These are phyloP conservation scores for Leucaena leucocephala DNA, from an alignment of 306 rosid species.

Conservation along the genomic window DNA sequence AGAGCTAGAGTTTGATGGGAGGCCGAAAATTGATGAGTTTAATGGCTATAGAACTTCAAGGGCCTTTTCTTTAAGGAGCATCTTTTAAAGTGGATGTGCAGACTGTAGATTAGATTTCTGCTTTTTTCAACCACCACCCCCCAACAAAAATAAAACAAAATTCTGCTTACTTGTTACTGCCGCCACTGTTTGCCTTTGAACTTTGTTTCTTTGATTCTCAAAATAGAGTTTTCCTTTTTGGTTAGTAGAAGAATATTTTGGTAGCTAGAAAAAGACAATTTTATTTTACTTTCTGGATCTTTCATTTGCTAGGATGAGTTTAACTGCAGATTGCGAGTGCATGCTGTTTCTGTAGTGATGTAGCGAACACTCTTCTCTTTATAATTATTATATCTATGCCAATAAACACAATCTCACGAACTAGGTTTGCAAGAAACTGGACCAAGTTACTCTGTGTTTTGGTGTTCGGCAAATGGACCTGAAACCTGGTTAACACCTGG, in stretches of 20 bases:
- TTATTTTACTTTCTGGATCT: constrained; percentile 21
- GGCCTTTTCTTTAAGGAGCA: constrained; percentile 20
- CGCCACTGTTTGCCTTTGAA: background rate
- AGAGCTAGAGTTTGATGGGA: constrained; percentile 22
- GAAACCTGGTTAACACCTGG: constrained; percentile 27
- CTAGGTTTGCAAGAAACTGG: background rate
- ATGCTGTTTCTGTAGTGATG: constrained; percentile 26
- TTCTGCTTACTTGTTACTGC: constrained; percentile 8
- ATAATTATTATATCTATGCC: constrained; percentile 15
- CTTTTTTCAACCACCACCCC: background rate
- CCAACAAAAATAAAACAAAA: background rate
- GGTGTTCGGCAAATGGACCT: constrained; percentile 22
- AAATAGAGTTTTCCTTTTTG: background rate
- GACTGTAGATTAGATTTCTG: background rate
- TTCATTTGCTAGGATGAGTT: constrained; percentile 24
- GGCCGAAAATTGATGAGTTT: constrained; percentile 16
- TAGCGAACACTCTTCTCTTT: constrained; percentile 1
- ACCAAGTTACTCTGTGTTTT: background rate
- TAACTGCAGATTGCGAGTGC: constrained; percentile 3
- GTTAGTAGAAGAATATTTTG: background rate
- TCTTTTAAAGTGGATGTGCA: constrained; percentile 17
- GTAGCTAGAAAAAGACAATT: constrained; percentile 24
- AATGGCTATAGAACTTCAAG: constrained; percentile 14
- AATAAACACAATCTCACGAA: background rate
- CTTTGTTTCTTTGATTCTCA: constrained; percentile 28